These are phyloP conservation scores for Alternaria conjuncta DNA, from an alignment of 2,329 filamentous ascomycete genomes.

Conservation along the genomic window DNA sequence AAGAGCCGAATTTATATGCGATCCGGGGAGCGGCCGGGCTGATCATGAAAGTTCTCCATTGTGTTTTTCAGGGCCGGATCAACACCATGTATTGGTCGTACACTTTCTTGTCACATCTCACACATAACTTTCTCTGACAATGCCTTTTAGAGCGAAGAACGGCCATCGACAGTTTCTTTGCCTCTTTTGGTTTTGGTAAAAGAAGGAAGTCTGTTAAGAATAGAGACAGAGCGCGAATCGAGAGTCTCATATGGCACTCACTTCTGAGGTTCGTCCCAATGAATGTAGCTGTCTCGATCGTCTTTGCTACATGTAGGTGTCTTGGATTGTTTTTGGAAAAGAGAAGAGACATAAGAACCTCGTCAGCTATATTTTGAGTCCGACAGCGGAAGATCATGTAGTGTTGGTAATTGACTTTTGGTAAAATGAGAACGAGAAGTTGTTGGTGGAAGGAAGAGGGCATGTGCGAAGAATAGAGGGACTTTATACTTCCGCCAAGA, in stretches of 20 bases:
- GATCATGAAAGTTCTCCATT: too few relatives aligned
- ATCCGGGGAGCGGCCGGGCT: too few relatives aligned
- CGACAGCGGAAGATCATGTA: background rate
- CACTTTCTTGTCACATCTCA: too few relatives aligned
- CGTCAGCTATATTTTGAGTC: background rate
- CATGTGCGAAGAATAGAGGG: background rate
- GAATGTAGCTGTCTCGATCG: background rate
- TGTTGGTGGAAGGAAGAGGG: background rate
- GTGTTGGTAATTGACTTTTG: fast-evolving
- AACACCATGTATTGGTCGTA: too few relatives aligned
- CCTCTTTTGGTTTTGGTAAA: too few relatives aligned
- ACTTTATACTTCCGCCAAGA: background rate
- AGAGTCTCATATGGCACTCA: background rate
- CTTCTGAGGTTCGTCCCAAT: too few relatives aligned
- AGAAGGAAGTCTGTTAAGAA: background rate
- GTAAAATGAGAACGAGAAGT: background rate
- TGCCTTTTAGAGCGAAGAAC: too few relatives aligned
- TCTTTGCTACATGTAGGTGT: background rate
- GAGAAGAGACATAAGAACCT: background rate
- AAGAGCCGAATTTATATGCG: too few relatives aligned
- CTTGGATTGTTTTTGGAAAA: background rate
- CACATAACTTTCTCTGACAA: fast-evolving
- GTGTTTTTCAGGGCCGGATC: too few relatives aligned
- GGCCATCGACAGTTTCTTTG: fast-evolving
- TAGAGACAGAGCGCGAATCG: background rate